These are phyloP conservation scores for Pinus tabuliformis DNA, from an alignment of 75 land plant species.

Conservation along the genomic window DNA sequence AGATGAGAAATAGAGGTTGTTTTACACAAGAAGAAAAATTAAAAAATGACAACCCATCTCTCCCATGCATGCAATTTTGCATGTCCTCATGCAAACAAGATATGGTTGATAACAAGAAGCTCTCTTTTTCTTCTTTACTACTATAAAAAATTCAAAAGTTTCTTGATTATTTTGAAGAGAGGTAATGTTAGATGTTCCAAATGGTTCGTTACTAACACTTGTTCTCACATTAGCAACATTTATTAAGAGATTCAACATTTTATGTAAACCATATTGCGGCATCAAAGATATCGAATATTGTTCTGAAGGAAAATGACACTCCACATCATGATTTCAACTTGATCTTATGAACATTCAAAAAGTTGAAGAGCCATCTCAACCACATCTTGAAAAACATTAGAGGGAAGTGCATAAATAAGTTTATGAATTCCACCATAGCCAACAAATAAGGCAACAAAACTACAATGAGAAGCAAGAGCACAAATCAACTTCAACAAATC, in stretches of 20 bases:
- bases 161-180: constrained; percentile 64
- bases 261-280: constrained; percentile 74
- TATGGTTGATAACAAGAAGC: no score
- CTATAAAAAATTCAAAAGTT: constrained; percentile 80
- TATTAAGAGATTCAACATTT: constrained; percentile 67
- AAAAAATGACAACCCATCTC: no score
- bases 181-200: constrained; percentile 7
- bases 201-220: constrained; percentile 50
- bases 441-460: constrained; percentile 93
- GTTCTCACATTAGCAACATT: constrained; percentile 85
- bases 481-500: constrained; percentile 86
- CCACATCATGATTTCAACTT: constrained; percentile 87
- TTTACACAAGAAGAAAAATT: no score
- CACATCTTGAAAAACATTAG: constrained; percentile 56
- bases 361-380: constrained; percentile 86
- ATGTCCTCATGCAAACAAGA: no score
- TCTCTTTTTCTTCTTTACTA: constrained; percentile 49
- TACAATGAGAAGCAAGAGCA: constrained; percentile 90
- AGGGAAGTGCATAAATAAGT: constrained; percentile 25
- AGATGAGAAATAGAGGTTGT: no score
- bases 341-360: constrained; percentile 86
- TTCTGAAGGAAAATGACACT: constrained; percentile 88
- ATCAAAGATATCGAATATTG: constrained; percentile 92
- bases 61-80: no score
- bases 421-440: constrained; percentile 95